Evolutionary conservation across 768 basidiomycete species (phyloP), one percentile per base, ranked within the genome.

Genomic region (Boletus pseudo-olivaceus): DNA sequence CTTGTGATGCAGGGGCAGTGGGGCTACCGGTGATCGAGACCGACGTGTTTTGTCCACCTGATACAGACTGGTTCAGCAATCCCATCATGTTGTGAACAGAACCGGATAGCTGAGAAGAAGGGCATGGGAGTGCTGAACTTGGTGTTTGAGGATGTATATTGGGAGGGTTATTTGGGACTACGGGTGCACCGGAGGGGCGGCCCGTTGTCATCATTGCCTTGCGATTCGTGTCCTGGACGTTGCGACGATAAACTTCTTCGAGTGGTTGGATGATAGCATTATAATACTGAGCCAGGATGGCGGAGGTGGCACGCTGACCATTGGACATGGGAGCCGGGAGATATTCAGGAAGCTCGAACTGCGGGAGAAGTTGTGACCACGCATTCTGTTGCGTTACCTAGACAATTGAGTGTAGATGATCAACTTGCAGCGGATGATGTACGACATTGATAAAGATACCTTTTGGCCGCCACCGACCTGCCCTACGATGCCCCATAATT

Each of bases 181-280:
- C 54, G 1, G 57, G 56, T 23, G 56, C 45, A 9, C 63, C 67
- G 11, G 58, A 46, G 8, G 65, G 58, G 7, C 71, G 79, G 49
- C 75, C 74, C 23, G 75, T 67, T 26, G 75, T 60, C 59, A 75
- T 62, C 70, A 81, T 76, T 30, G 76, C 75, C 58, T 79, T 82
- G 62, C 80, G 81, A 56, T 82, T 84, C 49, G 83, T 74, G 34
- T 84, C 84, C 53, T 78, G 77, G 40, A 84, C 44, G 60, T 82
- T 88, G 57, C 78, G 82, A 67, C 80, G 79, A 67, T 85, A 87
- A 30, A 74, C 67, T 33, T 88, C 85, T 69, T 93, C 90, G 61
- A 92, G 89, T 3, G 88, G 87, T 37, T 74, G 72, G 23, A 91
- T 73, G 53, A 93, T 75, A 15, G 67, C 72, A 68, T 73, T 77